Evolutionary conservation across 164 flowering plant genomes (phyloP), one percentile per base, ranked within the genome.

Genomic region (Nelumbo lutea): DNA sequence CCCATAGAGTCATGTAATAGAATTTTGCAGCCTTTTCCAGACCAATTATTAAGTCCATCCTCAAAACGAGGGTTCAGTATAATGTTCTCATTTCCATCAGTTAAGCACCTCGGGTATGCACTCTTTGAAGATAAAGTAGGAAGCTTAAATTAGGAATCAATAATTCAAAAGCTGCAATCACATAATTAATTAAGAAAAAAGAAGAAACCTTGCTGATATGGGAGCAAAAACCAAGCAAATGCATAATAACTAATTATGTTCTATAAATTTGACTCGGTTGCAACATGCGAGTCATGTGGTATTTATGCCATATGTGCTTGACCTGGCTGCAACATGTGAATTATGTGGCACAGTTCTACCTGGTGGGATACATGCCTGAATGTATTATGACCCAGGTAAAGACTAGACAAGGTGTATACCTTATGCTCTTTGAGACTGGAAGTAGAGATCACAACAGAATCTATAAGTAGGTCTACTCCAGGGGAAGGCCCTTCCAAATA

Each of bases 401-500:
- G 8, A 1, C 53, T 50, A 50, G 2, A 71, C 3, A 67, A 7
- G 14, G 48, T 3, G 7, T 53, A 46, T 75, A 85, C 92, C 82
- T 78, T 68, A 61, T 55, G 50, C 61, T 67, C 75, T 59, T n/a
- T 64, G 9, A 74, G 56, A 66, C 68, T 70, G 38, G 83, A 66
- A 75, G 83, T 67, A 51, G 81, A 79, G 70, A 93, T 75, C 3
- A 69, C 72, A 8, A 86, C 96, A 42, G 84, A 84, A 75, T 79
- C 67, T 59, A 94, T 77, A 64, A 91, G 93, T 10, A 94, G 68
- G 73, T 91, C 88, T 44, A 85, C 77, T 43, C 98, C 90, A 59
- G 93, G 89, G 58, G 88, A 70, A 66, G 96, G 97, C 50, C 97
- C 98, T 83, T 91, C 98, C 73, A 91, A 64, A 71, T 90, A 94